phyloP scores from a whole-genome alignment of 1,139 yeast species.

The Debaryomyces sp. region DNA sequence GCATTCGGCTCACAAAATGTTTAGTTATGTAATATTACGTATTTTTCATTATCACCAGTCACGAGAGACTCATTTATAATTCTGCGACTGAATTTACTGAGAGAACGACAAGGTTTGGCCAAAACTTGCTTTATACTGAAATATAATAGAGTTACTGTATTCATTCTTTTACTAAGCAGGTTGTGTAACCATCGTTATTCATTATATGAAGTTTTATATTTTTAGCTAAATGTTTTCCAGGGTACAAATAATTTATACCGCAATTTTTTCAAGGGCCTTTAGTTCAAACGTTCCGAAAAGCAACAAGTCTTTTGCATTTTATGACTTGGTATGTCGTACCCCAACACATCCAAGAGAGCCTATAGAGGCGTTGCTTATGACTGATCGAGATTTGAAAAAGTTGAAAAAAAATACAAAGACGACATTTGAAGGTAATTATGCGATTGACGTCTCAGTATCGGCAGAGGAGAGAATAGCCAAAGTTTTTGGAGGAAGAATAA shows the following conservation, averaged over 20 bases:
- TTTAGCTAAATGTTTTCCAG: background rate
- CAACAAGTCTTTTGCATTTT: constrained; percentile 27
- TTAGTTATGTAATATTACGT: background rate
- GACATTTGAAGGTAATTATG: constrained; percentile 52
- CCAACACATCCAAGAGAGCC: constrained; percentile 37
- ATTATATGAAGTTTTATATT: background rate
- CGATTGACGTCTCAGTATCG: constrained; percentile 32
- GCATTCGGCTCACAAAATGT: constrained; percentile 15
- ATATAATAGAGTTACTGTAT: background rate
- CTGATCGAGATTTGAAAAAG: constrained; percentile 19
- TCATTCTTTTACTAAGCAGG: background rate
- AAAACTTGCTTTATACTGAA: background rate
- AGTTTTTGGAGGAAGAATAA: constrained; percentile 61
- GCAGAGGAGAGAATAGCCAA: constrained; percentile 52
- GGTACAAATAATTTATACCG: background rate
- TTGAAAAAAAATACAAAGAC: constrained; percentile 25
- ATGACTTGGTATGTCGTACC: constrained; percentile 41
- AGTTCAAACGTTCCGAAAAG: constrained; percentile 7
- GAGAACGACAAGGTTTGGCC: background rate
- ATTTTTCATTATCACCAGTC: background rate
- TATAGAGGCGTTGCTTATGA: constrained; percentile 34
- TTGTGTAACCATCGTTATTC: background rate
- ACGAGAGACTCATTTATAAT: background rate
- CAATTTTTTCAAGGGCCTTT: background rate
- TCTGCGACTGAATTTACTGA: background rate